Conservation (phyloP, 352 stramenopile species). For the Phytopythium kandeliae region DNA sequence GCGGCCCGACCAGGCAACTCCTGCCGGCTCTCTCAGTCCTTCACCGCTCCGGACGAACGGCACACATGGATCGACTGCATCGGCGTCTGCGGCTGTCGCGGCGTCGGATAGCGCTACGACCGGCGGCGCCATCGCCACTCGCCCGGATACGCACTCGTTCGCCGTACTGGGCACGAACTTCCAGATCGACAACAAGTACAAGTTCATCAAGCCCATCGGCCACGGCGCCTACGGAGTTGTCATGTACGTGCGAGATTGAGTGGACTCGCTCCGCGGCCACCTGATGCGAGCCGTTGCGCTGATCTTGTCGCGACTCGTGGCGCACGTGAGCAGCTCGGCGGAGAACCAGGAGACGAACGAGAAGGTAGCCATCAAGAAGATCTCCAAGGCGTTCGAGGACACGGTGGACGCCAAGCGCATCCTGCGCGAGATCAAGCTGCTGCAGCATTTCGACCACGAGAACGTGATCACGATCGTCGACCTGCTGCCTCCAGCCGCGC, state of each 20-base stretch:
- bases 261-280: too few species aligned
- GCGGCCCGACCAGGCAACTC: background rate
- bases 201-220: conserved; percentile 94
- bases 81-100: background rate
- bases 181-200: conserved; percentile 92
- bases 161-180: conserved; percentile 86
- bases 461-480: conserved; percentile 96
- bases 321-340: conserved; percentile 39
- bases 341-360: conserved; percentile 77
- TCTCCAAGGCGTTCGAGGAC: conserved; percentile 93
- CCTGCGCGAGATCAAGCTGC: conserved; percentile 94
- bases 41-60: conserved; percentile 1
- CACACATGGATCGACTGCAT: background rate
- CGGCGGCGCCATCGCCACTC: conserved; percentile 13
- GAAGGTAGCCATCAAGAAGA: conserved; percentile 88
- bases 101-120: background rate
- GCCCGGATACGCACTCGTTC: conserved; percentile 70
- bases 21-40: background rate
- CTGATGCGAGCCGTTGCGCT: too few species aligned
- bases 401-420: conserved; percentile 99
- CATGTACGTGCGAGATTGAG: conserved; percentile 59
- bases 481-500: conserved; percentile 89
- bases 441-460: conserved; percentile 93
- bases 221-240: conserved; percentile 93
- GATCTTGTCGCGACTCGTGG: too few species aligned